Evolutionary conservation across 495 filamentous ascomycete genomes (phyloP), one percentile per base, ranked within the genome.

Genomic region (Penicillium simplicissimum): DNA sequence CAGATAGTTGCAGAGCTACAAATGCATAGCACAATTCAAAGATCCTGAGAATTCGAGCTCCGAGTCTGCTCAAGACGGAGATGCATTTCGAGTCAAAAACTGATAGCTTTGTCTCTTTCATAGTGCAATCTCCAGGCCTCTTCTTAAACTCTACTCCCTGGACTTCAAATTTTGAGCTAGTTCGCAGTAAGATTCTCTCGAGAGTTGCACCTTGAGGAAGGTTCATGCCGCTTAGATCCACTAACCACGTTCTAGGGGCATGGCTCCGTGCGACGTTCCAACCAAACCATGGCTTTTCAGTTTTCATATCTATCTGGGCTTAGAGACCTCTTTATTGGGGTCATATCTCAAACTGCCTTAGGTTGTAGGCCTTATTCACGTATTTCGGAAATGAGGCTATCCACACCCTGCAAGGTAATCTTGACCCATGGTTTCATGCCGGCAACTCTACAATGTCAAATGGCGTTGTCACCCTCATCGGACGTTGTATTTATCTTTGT

Each of bases 211-310:
- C 21, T 49, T 49, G 23, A 17, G 17, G 42, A 45, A 31, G 6
- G 42, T 21, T 45, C 42, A 45, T 23, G 23, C 42, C 17, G 21
- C 11, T 8, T 45, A 8, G 23, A 28, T 31, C 15, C 45, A 31
- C 45, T 49, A 49, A 49, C 25, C 45, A 49, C 45, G 45, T 49
- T 49, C 45, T 49, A 19, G 45, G 45, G 23, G 45, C 45, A 23
- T 49, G 45, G 23, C 45, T 49, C 45, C 45, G 45, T 49, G 45
- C 45, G 23, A 49, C n/a, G 45, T 49, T 49, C 23, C 45, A 49
- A 49, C 14, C 11, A 31, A 31, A 14, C 13, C 3, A 23, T 31
- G 45, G 45, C 15, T 49, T 19, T 9, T 49, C 3, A 13, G 11
- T 31, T 5, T 13, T 13, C 6, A 28, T 7, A 6, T 0, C 13